Base-by-base conservation (phyloP, 192 early-diverging fungal species). In the Powellomyces hirtus region DNA sequence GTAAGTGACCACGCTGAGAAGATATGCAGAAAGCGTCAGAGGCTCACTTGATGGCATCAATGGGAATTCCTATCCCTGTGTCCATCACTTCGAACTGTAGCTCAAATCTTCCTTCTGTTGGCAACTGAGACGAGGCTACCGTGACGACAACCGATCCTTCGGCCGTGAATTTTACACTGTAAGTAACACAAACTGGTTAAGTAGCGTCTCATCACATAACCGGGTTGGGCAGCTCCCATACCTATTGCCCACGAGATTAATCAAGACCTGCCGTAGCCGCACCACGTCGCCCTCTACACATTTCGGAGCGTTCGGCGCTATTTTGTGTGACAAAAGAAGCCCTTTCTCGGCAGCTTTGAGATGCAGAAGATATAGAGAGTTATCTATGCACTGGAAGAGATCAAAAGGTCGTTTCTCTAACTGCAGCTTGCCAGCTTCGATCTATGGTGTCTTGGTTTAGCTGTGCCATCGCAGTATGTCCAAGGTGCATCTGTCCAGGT, bases 11-110 rank as follows among this genome's bases (percentile, higher is more conserved):
- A 42, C 40, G 18, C 40, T 18, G 10, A 42, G 18, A 42, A 42
- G 10, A 18, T 42, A 8, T 13, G 40, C 3, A 24, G 46, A 49
- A 49, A 49, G 4, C 4, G n/a, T 14, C 2, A 5, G 46, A 49
- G 16, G 26, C 46, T 18, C 2, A 49, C 46, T 24, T 49, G n/a
- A 49, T 49, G 5, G 46, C 46, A 6, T 49, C 46, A 24, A 5
- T 34, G 5, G 86, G 79, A 63, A 95, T 93, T 27, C 93, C 93
- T 33, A 95, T 95, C 34, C 93, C 93, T 4, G 90, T 91, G 59
- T 95, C 93, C 22, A 72, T 72, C 40, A 95, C 92, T 59, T 84
- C 84, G 44, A 94, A 81, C 45, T 83, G 77, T 14, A 94, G 73
- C 40, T 80, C 78, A 50, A 4, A 66, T 7, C 10, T 22, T 14